Conservation (phyloP, 1,284 basidiomycete species). For the Fomitopsis pinicola region DNA sequence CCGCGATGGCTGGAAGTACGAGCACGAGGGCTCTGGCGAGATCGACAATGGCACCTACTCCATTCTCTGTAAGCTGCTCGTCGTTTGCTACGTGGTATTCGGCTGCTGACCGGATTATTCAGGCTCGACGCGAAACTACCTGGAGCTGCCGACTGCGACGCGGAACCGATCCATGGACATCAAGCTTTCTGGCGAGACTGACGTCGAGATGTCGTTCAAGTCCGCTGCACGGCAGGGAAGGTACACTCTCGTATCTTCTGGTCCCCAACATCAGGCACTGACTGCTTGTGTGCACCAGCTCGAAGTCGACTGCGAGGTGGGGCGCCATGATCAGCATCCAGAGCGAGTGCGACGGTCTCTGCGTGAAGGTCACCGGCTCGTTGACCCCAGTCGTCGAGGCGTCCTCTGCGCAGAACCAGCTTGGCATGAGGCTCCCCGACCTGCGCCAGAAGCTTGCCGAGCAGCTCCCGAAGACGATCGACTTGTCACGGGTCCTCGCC, state of each 20-base stretch:
- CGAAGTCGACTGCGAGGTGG: constrained; percentile 20
- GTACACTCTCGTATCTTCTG: constrained; percentile 9
- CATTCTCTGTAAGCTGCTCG: constrained; percentile 21
- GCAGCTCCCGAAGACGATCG: constrained; percentile 20
- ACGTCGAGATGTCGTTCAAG: constrained; percentile 21
- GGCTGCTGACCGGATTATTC: neutral
- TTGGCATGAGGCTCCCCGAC: constrained; percentile 9
- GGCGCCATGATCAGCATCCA: constrained; percentile 15
- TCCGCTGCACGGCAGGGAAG: constrained; percentile 15
- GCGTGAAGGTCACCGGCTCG: constrained; percentile 15
- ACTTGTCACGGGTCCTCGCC: constrained; percentile 18
- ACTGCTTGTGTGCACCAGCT: constrained; percentile 7
- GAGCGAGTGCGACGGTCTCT: constrained; percentile 15
- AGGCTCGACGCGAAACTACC: constrained; percentile 28
- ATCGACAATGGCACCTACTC: constrained; percentile 20
- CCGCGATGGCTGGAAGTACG: constrained; percentile 26
- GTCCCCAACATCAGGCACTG: neutral
- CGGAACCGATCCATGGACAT: constrained; percentile 23
- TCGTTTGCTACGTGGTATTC: neutral
- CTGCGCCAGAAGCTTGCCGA: constrained; percentile 16
- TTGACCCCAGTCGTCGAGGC: constrained; percentile 11
- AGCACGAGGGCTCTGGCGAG: constrained; percentile 21
- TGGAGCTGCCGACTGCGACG: constrained; percentile 24
- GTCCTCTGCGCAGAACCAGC: constrained; percentile 3
- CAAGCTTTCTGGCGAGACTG: constrained; percentile 24